A percentile compares a stretch with the other conserved stretches of the same genome.
Evolutionary conservation across 805 yeast species (phyloP).

Genomic region (Schwanniomyces sp.): DNA sequence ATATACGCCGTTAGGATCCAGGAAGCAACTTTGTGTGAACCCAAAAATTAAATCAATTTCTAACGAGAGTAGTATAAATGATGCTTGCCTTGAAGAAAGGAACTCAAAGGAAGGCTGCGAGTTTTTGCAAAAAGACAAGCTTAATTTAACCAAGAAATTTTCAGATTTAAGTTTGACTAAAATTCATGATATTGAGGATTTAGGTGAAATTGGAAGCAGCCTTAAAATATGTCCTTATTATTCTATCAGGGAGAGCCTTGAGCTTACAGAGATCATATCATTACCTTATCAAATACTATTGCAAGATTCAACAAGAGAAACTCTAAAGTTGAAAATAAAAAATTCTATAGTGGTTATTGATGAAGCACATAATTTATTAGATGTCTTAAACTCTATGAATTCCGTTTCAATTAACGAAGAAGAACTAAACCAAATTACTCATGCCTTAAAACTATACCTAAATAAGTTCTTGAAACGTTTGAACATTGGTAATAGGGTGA

Average conservation of each 20-base stretch:
- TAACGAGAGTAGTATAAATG: conserved; percentile 62
- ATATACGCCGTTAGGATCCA: conserved; percentile 74
- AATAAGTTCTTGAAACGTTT: conserved; percentile 61
- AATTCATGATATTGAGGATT: conserved; percentile 78
- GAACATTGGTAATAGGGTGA: conserved; percentile 69
- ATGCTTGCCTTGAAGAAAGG: conserved; percentile 75
- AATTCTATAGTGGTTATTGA: conserved; percentile 77
- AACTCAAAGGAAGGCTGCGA: conserved; percentile 30
- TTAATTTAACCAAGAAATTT: conserved; percentile 39
- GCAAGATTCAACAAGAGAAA: conserved; percentile 57
- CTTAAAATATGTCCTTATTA: conserved; percentile 80
- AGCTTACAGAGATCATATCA: conserved; percentile 70
- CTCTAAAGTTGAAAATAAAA: conserved; percentile 57
- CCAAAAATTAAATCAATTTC: conserved; percentile 52
- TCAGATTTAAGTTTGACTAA: conserved; percentile 55
- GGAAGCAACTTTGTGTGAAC: conserved; percentile 83
- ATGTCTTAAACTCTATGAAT: conserved; percentile 67
- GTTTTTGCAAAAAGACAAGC: conserved; percentile 19
- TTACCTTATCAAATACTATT: conserved; percentile 82
- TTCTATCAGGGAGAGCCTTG: conserved; percentile 57
- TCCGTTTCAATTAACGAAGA: conserved; percentile 55
- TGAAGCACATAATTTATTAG: conserved; percentile 89
- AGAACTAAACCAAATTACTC: conserved; percentile 47
- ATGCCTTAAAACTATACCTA: conserved; percentile 55
- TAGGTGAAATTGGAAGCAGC: conserved; percentile 57